Conservation (phyloP, 1,139 yeast genomes). For the Saccharomyces hybrid region DNA sequence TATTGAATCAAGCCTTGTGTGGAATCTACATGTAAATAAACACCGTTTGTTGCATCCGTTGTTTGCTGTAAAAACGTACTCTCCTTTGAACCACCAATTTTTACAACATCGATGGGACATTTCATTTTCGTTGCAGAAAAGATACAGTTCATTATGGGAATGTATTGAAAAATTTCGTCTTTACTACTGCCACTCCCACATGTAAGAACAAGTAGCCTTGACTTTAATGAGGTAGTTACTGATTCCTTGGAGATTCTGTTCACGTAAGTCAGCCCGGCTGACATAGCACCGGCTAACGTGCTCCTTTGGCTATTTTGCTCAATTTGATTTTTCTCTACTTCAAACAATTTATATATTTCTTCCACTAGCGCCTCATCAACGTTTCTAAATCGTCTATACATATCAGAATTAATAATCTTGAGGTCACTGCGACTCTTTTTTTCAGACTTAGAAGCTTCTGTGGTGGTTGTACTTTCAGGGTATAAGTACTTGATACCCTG, state of each 20-base stretch:
- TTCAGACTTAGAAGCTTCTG: conserved; percentile 10
- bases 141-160: conserved; percentile 91
- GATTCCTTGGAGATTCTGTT: conserved; percentile 50
- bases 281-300: conserved; percentile 69
- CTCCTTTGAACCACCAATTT: conserved; percentile 52
- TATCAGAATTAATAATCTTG: conserved; percentile 37
- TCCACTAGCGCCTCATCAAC: conserved; percentile 74
- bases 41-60: conserved; percentile 89
- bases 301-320: conserved; percentile 32
- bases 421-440: conserved; percentile 17
- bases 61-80: conserved; percentile 93
- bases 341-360: conserved; percentile 46
- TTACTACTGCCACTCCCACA: conserved; percentile 54
- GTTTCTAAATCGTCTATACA: conserved; percentile 81
- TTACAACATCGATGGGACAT: conserved; percentile 85
- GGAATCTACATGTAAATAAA: conserved; percentile 67
- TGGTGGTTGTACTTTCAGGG: conserved; percentile 39
- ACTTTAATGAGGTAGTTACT: conserved; percentile 50
- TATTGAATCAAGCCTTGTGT: conserved; percentile 77
- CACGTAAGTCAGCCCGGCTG: conserved; percentile 63
- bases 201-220: conserved; percentile 61
- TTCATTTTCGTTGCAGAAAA: conserved; percentile 94
- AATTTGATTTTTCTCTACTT: conserved; percentile 21
- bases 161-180: conserved; percentile 74
- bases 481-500: conserved; percentile 64